Conservation (phyloP, 495 filamentous ascomycete species). For the Talaromyces borbonicus region DNA sequence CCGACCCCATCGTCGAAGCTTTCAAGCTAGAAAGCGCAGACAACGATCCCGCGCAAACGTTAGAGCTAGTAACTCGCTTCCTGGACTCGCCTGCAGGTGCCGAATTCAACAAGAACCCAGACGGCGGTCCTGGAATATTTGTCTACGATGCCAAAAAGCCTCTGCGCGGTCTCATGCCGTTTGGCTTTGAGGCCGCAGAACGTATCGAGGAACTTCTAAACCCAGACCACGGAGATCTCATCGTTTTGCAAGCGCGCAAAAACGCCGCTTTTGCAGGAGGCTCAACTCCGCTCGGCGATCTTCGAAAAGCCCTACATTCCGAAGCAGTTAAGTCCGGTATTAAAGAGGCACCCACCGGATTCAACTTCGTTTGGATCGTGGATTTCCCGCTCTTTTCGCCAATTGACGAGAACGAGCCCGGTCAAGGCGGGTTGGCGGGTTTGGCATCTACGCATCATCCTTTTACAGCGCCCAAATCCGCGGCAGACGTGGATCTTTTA, state of each 20-base stretch:
- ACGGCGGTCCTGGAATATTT: conserved; percentile 67
- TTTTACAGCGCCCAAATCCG: conserved; percentile 76
- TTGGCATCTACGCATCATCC: conserved; percentile 89
- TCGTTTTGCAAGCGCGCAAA: conserved; percentile 71
- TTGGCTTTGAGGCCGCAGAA: conserved; percentile 67
- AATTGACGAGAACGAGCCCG: conserved; percentile 55
- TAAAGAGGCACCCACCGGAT: conserved; percentile 42
- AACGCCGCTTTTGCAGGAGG: conserved; percentile 49
- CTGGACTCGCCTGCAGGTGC: conserved; percentile 55
- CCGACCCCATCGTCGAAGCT: conserved; percentile 57
- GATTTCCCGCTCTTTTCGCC: conserved; percentile 90
- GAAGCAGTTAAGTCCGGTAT: conserved; percentile 50
- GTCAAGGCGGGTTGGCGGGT: conserved; percentile 71
- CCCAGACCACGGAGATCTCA: conserved; percentile 58
- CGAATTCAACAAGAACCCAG: conserved; percentile 51
- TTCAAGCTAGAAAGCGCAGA: conserved; percentile 48
- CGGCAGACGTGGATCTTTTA: conserved; percentile 65
- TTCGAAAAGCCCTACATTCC: conserved; percentile 61
- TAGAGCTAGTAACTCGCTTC: conserved; percentile 55
- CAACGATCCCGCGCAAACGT: conserved; percentile 37
- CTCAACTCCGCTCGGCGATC: conserved; percentile 69
- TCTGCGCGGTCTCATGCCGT: conserved; percentile 58
- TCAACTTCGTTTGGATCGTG: conserved; percentile 71
- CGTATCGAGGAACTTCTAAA: conserved; percentile 41
- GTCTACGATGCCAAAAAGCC: conserved; percentile 60